Percentiles rank a stretch among this genome's conserved stretches.
Evolutionary conservation across 495 filamentous ascomycete genomes (phyloP).

Genomic region (Xylaria telfairii): DNA sequence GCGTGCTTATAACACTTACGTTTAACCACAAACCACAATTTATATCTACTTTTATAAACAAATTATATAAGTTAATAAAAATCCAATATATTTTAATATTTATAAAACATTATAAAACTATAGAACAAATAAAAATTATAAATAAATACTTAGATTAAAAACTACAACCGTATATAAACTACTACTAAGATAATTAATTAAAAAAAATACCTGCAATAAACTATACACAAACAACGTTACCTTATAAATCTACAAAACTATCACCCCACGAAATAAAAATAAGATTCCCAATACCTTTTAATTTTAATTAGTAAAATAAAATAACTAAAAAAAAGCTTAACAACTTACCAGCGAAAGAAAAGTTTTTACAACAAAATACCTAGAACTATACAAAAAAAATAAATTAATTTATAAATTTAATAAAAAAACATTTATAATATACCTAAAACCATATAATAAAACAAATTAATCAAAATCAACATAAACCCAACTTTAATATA

Average conservation of each 20-base stretch:
- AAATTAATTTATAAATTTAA: background rate
- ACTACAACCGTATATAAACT: background rate
- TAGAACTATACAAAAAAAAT: background rate
- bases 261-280: background rate
- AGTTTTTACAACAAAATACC: background rate
- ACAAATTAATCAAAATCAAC: background rate
- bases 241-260: background rate
- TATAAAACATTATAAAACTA: background rate
- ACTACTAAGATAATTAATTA: constrained; percentile 12
- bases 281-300: background rate
- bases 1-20: too few species aligned
- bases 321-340: background rate
- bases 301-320: constrained; percentile 1
- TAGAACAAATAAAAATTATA: background rate
- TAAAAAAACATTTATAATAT: background rate
- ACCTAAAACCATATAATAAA: background rate
- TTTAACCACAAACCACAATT: background rate
- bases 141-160: constrained; percentile 4
- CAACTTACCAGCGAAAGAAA: background rate
- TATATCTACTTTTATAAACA: background rate
- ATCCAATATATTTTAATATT: background rate
- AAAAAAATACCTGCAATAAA: background rate
- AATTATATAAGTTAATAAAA: background rate
- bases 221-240: background rate
- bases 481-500: background rate